Conservation (phyloP, 768 basidiomycete genomes). For the Paxillus involutus region DNA sequence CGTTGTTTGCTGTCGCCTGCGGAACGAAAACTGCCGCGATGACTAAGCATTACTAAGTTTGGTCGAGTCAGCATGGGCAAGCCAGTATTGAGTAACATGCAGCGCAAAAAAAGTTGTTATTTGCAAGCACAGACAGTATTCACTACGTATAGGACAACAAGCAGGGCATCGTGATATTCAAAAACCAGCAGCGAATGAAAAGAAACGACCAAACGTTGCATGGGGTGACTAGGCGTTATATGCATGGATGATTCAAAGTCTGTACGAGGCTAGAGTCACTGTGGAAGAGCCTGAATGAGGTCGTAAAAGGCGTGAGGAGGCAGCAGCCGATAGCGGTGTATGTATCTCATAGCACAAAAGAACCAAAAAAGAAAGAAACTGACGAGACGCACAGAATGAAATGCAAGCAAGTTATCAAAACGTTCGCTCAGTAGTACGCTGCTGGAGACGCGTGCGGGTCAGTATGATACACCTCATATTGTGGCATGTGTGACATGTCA, state of each 20-base stretch:
- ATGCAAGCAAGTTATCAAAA: conserved; percentile 4
- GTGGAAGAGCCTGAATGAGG: neutral
- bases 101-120: conserved; percentile 1
- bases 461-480: conserved; percentile 66
- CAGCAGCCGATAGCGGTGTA: conserved; percentile 18
- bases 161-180: conserved; percentile 1
- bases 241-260: conserved; percentile 20
- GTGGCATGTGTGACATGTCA: conserved; percentile 64
- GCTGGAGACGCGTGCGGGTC: conserved; percentile 49
- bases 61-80: neutral
- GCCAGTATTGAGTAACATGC: too few relatives aligned
- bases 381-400: conserved; percentile 18
- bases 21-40: conserved; percentile 18
- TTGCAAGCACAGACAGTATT: conserved; percentile 15
- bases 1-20: conserved; percentile 6
- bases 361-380: neutral
- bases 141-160: conserved; percentile 13
- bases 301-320: conserved; percentile 8
- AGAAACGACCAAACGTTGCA: conserved; percentile 15
- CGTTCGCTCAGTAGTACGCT: conserved; percentile 56
- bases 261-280: conserved; percentile 26
- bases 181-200: conserved; percentile 12
- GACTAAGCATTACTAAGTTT: conserved; percentile 20
- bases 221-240: conserved; percentile 20
- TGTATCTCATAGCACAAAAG: conserved; percentile 15